These are phyloP conservation scores for Primulina huaijiensis DNA, from an alignment of 257 asterid species.

Conservation along the genomic window DNA sequence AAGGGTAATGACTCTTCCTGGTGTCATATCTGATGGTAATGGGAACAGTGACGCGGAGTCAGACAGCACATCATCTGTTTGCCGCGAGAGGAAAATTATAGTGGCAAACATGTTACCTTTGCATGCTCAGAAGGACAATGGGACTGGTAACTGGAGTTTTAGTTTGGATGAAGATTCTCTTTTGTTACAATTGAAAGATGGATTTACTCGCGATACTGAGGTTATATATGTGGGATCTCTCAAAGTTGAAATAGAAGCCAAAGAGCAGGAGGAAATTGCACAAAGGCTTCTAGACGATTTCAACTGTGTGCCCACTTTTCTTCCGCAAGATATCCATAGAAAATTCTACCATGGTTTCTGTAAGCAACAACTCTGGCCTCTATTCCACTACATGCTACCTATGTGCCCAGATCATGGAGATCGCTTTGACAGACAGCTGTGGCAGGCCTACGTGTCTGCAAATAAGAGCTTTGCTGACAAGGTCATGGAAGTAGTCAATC, in stretches of 20 bases:
- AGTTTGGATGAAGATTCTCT: conserved; percentile 73
- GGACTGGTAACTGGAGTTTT: conserved; percentile 62
- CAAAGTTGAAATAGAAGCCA: conserved; percentile 65
- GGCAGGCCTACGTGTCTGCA: conserved; percentile 86
- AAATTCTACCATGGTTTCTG: conserved; percentile 79
- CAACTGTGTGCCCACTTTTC: conserved; percentile 80
- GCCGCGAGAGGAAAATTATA: conserved; percentile 60
- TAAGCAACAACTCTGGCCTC: conserved; percentile 93
- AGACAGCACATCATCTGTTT: conserved; percentile 53
- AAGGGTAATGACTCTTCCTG: conserved; percentile 70
- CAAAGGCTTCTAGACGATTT: conserved; percentile 69
- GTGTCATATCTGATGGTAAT: conserved; percentile 57
- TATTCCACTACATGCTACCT: conserved; percentile 94
- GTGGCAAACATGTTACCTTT: conserved; percentile 87
- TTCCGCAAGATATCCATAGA: conserved; percentile 67
- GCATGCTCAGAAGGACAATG: conserved; percentile 58
- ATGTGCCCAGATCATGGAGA: conserved; percentile 89
- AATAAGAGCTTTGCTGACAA: conserved; percentile 80
- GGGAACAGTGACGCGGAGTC: conserved; percentile 66
- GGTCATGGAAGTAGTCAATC: conserved; percentile 79
- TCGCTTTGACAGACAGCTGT: conserved; percentile 75
- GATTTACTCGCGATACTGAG: conserved; percentile 71
- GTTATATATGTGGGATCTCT: conserved; percentile 81
- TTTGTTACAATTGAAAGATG: conserved; percentile 73
- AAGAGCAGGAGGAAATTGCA: conserved; percentile 83